These are phyloP conservation scores for Podaxis carcinomalis DNA, from an alignment of 768 basidiomycete species.

Conservation along the genomic window DNA sequence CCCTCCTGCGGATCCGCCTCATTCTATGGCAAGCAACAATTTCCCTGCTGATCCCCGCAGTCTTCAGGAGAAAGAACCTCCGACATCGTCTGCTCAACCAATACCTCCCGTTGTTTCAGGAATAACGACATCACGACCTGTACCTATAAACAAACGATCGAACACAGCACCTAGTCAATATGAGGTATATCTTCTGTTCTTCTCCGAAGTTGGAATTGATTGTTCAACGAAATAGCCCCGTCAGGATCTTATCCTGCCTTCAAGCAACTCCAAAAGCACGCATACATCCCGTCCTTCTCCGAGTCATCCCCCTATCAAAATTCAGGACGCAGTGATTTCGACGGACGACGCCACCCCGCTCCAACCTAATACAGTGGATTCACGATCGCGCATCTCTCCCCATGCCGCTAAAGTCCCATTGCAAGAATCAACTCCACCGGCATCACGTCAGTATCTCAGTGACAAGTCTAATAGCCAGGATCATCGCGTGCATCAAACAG, in stretches of 20 bases:
- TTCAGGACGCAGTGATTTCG: not conserved
- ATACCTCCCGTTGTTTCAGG: not conserved
- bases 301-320: not conserved
- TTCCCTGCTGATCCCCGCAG: not conserved
- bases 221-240: not conserved
- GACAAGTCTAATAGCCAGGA: conserved; percentile 4
- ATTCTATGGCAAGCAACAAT: not conserved
- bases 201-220: not conserved
- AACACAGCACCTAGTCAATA: not conserved
- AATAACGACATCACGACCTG: not conserved
- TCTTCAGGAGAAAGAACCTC: not conserved
- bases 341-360: not conserved
- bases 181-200: not conserved
- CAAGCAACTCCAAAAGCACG: not conserved
- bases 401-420: not conserved
- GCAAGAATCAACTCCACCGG: not conserved
- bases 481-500: not conserved
- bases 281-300: not conserved
- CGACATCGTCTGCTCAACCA: not conserved
- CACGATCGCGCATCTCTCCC: not conserved
- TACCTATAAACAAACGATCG: not conserved
- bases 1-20: not conserved
- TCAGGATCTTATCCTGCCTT: not conserved
- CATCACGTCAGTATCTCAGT: not conserved
- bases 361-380: not conserved